phyloP scores from a whole-genome alignment of 192 early-diverging fungal species.

The Backusella liffmaniae region DNA sequence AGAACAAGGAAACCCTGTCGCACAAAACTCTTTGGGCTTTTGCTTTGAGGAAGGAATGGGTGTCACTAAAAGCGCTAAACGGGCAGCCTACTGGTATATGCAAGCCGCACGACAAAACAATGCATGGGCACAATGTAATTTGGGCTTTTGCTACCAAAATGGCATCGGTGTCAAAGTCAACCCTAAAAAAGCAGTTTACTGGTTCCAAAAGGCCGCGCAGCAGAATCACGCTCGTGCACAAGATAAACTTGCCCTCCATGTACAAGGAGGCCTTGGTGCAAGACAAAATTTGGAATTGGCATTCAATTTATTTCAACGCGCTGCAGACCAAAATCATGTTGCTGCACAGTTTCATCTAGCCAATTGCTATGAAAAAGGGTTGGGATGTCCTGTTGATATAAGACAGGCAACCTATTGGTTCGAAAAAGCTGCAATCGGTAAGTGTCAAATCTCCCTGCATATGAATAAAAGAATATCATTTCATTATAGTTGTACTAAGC shows the following conservation, averaged over 20 bases:
- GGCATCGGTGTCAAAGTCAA: slow-evolving; percentile 32
- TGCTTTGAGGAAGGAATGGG: slow-evolving; percentile 83
- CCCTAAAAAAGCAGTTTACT: slow-evolving; percentile 56
- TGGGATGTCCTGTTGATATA: slow-evolving; percentile 31
- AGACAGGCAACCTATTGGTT: slow-evolving; percentile 34
- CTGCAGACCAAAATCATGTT: slow-evolving; percentile 68
- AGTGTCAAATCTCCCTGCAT: slow-evolving; percentile 47
- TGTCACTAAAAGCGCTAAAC: slow-evolving; percentile 60
- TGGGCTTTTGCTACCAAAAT: slow-evolving; percentile 11
- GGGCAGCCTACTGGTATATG: slow-evolving; percentile 61
- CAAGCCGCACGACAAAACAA: slow-evolving; percentile 54
- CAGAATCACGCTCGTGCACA: slow-evolving; percentile 65
- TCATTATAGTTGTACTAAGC: neutral
- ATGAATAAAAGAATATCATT: neutral
- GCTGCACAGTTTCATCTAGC: slow-evolving; percentile 51
- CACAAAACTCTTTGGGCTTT: slow-evolving; percentile 67
- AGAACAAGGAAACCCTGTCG: slow-evolving; percentile 52
- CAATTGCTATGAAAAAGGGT: slow-evolving; percentile 50
- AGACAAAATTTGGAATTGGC: slow-evolving; percentile 49
- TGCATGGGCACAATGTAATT: slow-evolving; percentile 50
- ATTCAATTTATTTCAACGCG: slow-evolving; percentile 56
- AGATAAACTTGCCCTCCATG: slow-evolving; percentile 76
- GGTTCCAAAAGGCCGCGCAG: slow-evolving; percentile 66
- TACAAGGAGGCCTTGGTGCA: slow-evolving; percentile 81
- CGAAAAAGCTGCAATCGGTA: slow-evolving; percentile 58